These are phyloP conservation scores for Coleophoma eucalyptorum DNA, from an alignment of 2,329 filamentous ascomycete genomes.

Conservation along the genomic window DNA sequence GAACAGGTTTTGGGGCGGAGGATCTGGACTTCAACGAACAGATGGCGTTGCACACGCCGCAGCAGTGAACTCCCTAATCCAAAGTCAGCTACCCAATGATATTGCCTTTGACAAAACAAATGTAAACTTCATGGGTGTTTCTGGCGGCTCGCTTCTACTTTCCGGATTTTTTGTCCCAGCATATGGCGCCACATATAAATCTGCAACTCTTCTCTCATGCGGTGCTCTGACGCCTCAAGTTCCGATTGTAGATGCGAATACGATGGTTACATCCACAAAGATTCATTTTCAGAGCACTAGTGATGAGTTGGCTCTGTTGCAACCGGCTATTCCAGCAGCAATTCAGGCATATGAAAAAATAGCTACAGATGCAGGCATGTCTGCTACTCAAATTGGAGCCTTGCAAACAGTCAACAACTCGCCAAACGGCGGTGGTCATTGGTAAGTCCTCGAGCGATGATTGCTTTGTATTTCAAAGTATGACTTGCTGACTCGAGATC, in stretches of 20 bases:
- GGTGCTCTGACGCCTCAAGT: constrained; percentile 52
- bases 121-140: constrained; percentile 55
- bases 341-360: constrained; percentile 47
- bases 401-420: constrained; percentile 55
- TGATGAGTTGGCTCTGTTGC: constrained; percentile 44
- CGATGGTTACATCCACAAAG: constrained; percentile 39
- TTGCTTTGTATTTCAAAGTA: background rate
- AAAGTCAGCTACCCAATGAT: constrained; percentile 43
- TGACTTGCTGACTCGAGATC: background rate
- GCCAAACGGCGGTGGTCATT: constrained; percentile 52
- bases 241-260: constrained; percentile 36
- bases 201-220: constrained; percentile 52
- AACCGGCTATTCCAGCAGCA: constrained; percentile 45
- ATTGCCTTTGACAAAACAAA: constrained; percentile 48
- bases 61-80: constrained; percentile 49
- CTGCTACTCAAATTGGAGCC: constrained; percentile 38
- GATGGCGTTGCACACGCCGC: constrained; percentile 53
- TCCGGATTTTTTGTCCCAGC: constrained; percentile 55
- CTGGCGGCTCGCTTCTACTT: constrained; percentile 49
- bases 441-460: constrained; percentile 16
- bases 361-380: constrained; percentile 39
- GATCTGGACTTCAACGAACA: constrained; percentile 44
- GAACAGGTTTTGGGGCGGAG: constrained; percentile 56
- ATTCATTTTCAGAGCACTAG: constrained; percentile 55
- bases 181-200: constrained; percentile 28